Evolutionary conservation across 1,139 yeast species (phyloP).

Genomic region (Yamadazyma atmosphaerica): DNA sequence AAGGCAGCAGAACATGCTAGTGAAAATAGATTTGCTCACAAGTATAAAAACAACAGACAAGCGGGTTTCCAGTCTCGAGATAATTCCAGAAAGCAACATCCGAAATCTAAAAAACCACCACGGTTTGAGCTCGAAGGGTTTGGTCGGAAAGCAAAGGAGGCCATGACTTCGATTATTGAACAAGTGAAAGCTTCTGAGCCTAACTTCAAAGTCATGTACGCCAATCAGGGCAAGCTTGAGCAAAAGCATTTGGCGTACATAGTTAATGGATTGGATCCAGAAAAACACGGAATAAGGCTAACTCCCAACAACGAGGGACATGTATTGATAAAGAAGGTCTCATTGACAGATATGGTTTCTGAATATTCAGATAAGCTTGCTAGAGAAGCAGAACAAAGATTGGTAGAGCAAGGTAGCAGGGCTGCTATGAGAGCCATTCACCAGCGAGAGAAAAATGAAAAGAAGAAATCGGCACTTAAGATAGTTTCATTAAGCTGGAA

Average conservation of each 20-base stretch:
- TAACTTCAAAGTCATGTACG: constrained; percentile 27
- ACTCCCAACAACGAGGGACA: constrained; percentile 21
- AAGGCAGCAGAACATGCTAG: not conserved
- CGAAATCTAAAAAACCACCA: constrained; percentile 1
- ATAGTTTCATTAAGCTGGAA: constrained; percentile 37
- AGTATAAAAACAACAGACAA: constrained; percentile 5
- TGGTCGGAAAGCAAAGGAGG: constrained; percentile 26
- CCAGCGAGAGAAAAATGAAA: constrained; percentile 32
- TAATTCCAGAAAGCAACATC: not conserved
- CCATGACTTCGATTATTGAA: constrained; percentile 31
- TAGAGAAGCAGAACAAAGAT: constrained; percentile 28
- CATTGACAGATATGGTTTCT: constrained; percentile 34
- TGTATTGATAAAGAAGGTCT: constrained; percentile 30
- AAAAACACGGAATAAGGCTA: constrained; percentile 29
- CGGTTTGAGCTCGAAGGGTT: constrained; percentile 21
- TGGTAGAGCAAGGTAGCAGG: constrained; percentile 36
- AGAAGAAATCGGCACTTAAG: constrained; percentile 40
- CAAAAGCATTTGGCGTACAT: constrained; percentile 28
- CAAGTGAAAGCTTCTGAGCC: constrained; percentile 24
- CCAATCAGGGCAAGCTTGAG: constrained; percentile 27
- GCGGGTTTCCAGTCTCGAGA: no score
- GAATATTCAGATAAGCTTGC: constrained; percentile 36
- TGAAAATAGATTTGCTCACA: constrained; percentile 9
- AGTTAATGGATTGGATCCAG: constrained; percentile 31
- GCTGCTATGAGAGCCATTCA: constrained; percentile 30